Conservation (phyloP, 2,329 filamentous ascomycete genomes). For the Septoria petroselini region DNA sequence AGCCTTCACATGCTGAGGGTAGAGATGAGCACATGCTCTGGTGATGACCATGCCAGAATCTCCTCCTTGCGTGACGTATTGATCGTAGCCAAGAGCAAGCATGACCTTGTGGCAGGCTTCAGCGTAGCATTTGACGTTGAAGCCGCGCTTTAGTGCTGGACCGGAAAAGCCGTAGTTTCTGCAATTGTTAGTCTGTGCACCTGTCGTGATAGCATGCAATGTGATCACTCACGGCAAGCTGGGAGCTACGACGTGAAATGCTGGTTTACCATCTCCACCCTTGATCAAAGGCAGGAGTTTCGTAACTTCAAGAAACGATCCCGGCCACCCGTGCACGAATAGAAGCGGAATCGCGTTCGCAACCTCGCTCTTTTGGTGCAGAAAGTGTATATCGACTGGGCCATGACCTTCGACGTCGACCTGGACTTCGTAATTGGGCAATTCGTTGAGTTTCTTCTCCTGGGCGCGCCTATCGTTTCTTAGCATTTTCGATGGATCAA, state of each 20-base stretch:
- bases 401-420: conserved; percentile 59
- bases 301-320: conserved; percentile 63
- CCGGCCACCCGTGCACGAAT: conserved; percentile 66
- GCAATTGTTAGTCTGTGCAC: background rate
- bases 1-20: conserved; percentile 54
- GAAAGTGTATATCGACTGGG: conserved; percentile 60
- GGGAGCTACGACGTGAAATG: conserved; percentile 65
- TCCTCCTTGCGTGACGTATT: conserved; percentile 57
- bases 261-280: conserved; percentile 40
- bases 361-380: conserved; percentile 55
- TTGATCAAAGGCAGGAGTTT: conserved; percentile 56
- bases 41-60: conserved; percentile 55
- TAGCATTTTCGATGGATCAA: background rate
- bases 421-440: conserved; percentile 57
- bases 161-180: conserved; percentile 64
- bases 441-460: conserved; percentile 58
- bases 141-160: conserved; percentile 50
- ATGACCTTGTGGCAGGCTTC: conserved; percentile 58
- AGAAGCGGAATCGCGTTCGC: conserved; percentile 61
- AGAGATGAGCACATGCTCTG: conserved; percentile 57
- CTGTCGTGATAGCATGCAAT: no score
- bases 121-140: conserved; percentile 53
- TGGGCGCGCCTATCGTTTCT: conserved; percentile 41
- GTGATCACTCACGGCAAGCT: conserved; percentile 51
- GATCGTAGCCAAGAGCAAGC: conserved; percentile 56